Base-by-base conservation (phyloP, 2,329 filamentous ascomycete genomes). In the Alternaria metachromatica region DNA sequence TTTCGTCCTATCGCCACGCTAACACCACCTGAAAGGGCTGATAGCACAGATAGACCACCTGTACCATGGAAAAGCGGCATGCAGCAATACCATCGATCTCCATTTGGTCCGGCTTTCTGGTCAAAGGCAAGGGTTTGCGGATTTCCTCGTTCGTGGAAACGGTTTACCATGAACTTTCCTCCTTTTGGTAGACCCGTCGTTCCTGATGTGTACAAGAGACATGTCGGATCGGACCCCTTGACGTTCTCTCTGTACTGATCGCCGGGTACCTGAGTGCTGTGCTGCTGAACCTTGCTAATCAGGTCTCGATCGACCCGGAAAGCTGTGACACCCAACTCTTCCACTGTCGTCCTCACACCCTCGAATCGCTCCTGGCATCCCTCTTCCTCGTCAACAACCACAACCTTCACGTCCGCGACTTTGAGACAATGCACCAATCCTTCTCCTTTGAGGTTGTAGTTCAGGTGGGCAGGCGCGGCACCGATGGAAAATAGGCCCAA, bases 11-110 rank as follows among this genome's bases (percentile, higher is more conserved):
- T 83, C 63, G 87, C 89, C 11, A 89, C 78, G 0, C 87, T 88
- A 51, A 76, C 62, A 1, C 76, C 76, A 20, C 61, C 45, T 1
- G 72, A 76, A 7, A 85, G 63, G 0, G 87, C 85, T 5, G 86
- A 73, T 60, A 92, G 77, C 26, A 84, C 81, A 7, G 82, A 82
- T 43, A 90, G 85, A 1, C 87, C 87, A 2, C 90, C 91, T 0
- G 91, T 93, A 20, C 90, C 90, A 74, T 94, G 91, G 74, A 93
- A 94, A 13, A 92, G 80, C 0, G 87, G 91, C 90, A 94, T 93
- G 77, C 89, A 91, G 74, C 88, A 87, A 74, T 93, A 93, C 86
- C 89, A 92, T 9, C 89, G 82, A 74, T 92, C 88, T 28, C 64
- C 81, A 30, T 66, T 67, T 23, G 74, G 77, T 28, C 80, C 83